Evolutionary conservation across 2,329 filamentous ascomycete species (phyloP).

Genomic region (Tricladium varicosporioides): DNA sequence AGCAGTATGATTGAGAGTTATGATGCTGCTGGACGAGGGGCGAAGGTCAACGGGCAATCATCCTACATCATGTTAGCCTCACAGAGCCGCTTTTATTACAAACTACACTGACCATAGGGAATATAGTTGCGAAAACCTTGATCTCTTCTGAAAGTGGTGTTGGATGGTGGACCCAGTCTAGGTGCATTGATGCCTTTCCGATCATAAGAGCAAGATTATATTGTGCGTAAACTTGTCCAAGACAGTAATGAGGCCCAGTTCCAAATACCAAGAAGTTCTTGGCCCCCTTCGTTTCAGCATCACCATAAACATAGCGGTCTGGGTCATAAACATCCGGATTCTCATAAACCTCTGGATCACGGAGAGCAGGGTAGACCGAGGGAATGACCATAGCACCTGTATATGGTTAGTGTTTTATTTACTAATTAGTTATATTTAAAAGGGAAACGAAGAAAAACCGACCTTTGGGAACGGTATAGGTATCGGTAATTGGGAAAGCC

Average conservation of each 20-base stretch:
- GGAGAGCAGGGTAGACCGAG: conserved; percentile 84
- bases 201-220: conserved; percentile 86
- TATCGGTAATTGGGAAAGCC: conserved; percentile 82
- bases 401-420: conserved; percentile 16
- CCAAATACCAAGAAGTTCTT: conserved; percentile 99
- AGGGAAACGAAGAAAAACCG: too few relatives aligned
- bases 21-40: conserved; percentile 16
- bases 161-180: conserved; percentile 88
- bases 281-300: conserved; percentile 72
- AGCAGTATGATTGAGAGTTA: neutral
- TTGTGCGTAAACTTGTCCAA: conserved; percentile 89
- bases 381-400: conserved; percentile 88
- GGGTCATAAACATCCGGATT: conserved; percentile 88
- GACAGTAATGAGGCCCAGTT: conserved; percentile 92
- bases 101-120: conserved; percentile 73
- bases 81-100: conserved; percentile 7
- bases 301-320: conserved; percentile 85
- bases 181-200: conserved; percentile 80
- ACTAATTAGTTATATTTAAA: too few relatives aligned
- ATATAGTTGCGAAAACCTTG: conserved; percentile 97
- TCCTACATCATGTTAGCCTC: conserved; percentile 53
- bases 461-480: conserved; percentile 91
- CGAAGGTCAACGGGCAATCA: conserved; percentile 78
- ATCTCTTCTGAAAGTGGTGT: conserved; percentile 88
- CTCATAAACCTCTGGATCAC: conserved; percentile 88